phyloP scores from a whole-genome alignment of 2,329 filamentous ascomycete genomes.

The Pseudonectria buxi region DNA sequence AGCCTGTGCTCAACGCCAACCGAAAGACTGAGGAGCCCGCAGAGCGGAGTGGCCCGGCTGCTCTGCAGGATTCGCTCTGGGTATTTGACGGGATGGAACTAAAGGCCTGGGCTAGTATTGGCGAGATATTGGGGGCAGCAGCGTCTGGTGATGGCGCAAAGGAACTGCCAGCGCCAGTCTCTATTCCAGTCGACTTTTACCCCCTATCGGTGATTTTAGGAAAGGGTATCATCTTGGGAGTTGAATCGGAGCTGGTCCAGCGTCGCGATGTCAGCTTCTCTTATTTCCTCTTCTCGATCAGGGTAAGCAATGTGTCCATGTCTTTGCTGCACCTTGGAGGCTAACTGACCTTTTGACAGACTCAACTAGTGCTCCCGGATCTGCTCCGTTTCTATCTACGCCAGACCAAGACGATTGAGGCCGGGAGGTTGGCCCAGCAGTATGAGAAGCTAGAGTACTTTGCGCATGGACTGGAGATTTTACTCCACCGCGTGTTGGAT shows the following conservation, averaged over 20 bases:
- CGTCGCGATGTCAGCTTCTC: constrained; percentile 86
- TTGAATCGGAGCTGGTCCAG: constrained; percentile 91
- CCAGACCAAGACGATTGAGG: constrained; percentile 70
- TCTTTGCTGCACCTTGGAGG: not conserved
- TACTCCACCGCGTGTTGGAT: constrained; percentile 88
- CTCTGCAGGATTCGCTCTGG: constrained; percentile 82
- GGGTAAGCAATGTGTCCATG: constrained; percentile 50
- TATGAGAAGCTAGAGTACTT: constrained; percentile 89
- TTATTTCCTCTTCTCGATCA: constrained; percentile 78
- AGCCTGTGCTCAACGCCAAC: constrained; percentile 42
- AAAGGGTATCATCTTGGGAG: constrained; percentile 83
- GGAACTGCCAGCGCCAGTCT: constrained; percentile 67
- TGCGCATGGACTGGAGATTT: constrained; percentile 82
- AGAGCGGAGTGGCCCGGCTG: constrained; percentile 32
- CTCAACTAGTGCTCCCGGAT: constrained; percentile 87
- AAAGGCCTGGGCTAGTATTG: constrained; percentile 82
- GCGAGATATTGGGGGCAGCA: constrained; percentile 66
- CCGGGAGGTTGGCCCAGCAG: constrained; percentile 73
- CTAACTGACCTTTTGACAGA: constrained; percentile 42
- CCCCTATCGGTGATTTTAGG: constrained; percentile 80
- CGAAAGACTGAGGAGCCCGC: constrained; percentile 18
- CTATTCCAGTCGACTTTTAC: constrained; percentile 88
- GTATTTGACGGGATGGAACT: constrained; percentile 84
- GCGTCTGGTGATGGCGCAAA: constrained; percentile 57
- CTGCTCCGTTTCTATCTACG: constrained; percentile 73